Evolutionary conservation across 371 early-diverging fungal species (phyloP).

Genomic region (Actinomortierella wolfii): DNA sequence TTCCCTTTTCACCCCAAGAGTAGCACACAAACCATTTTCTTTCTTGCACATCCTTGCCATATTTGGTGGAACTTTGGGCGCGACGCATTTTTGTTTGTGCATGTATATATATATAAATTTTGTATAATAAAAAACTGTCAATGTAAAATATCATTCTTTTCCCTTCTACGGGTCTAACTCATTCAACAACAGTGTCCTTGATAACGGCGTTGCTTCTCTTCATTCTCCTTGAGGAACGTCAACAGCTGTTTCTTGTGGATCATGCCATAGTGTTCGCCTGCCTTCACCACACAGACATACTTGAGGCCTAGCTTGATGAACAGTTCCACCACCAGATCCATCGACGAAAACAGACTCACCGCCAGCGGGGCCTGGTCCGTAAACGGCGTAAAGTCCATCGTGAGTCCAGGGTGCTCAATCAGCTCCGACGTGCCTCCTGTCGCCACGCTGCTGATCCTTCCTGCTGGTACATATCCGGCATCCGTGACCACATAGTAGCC

Average conservation of each 20-base stretch:
- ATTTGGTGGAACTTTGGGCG: too few species aligned
- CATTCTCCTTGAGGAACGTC: constrained; percentile 65
- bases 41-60: too few species aligned
- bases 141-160: too few species aligned
- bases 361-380: constrained; percentile 87
- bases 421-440: constrained; percentile 17
- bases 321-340: constrained; percentile 87
- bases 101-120: too few species aligned
- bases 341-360: constrained; percentile 72
- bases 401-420: constrained; percentile 26
- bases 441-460: constrained; percentile 18
- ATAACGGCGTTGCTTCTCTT: constrained; percentile 48
- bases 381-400: constrained; percentile 71
- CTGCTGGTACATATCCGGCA: not conserved
- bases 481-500: too few species aligned
- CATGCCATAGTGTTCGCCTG: constrained; percentile 72
- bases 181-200: constrained; percentile 9
- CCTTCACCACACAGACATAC: constrained; percentile 62
- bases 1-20: too few species aligned
- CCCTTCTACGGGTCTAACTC: too few species aligned
- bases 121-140: too few species aligned
- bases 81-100: too few species aligned
- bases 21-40: too few species aligned
- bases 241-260: constrained; percentile 78
- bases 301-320: constrained; percentile 83